Evolutionary conservation across 2,329 filamentous ascomycete species (phyloP), one percentile per base, ranked within the genome.

Genomic region (Stachybotrys chlorohalonatus): DNA sequence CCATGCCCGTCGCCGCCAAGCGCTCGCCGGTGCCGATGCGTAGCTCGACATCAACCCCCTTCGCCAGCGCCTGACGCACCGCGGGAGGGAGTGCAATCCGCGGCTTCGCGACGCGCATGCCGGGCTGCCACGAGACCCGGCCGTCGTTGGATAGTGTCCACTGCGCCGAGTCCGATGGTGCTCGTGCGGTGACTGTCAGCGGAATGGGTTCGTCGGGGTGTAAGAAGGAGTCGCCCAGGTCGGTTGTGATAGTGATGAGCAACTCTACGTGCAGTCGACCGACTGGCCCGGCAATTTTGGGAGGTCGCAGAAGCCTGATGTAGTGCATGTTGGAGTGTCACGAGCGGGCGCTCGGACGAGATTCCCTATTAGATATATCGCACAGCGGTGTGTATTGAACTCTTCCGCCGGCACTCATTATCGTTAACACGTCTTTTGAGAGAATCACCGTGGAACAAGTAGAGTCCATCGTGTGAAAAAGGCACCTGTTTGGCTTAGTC

Each of bases 201-300:
- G 70, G 67, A n/a, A 82, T 56, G 5, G 78, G 72, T 16, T 65
- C 63, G 13, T 70, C 66, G 1, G 77, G 75, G n/a, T 60, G 67
- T 11, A 83, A 72, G 52, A 80, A 80, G 0, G 77, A 71, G 60
- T 84, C 81, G 36, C 80, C 78, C 1, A 83, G 71, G 56, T 84
- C 80, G 11, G 80, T 83, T 11, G 78, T 81, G 59, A 84, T 75
- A 56, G 79, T 76, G 57, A 84, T 67, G 1, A 80, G 69, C 4
- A 83, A 62, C 51, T 73, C 71, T 7, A 79, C 61, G 13, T 59
- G 16, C 60, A 68, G 59, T 56, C 59, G 59, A 49, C 59, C 56
- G 56, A 61, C 53, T 11, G 60, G 45, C 54, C 52, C 61, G 1
- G 65, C 63, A 49, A 78, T 63, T 59, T 70, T 70, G 2, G 75